These are phyloP conservation scores for Pilobolus umbonatus DNA, from an alignment of 192 early-diverging fungal species.

Conservation along the genomic window DNA sequence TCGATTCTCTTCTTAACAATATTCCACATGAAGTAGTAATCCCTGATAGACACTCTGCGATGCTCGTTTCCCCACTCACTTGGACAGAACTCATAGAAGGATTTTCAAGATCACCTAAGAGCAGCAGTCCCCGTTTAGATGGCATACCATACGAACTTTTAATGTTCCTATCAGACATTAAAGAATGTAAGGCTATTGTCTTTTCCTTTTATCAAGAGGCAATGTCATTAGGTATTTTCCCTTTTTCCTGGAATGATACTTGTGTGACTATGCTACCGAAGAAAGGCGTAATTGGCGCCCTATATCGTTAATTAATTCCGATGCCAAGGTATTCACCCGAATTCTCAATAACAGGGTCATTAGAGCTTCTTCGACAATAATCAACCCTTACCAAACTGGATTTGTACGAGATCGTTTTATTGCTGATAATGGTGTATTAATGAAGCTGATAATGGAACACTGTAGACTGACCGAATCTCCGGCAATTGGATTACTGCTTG, in stretches of 20 bases:
- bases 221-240: not conserved
- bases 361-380: not conserved
- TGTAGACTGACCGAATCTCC: not conserved
- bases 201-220: not conserved
- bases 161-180: not conserved
- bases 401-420: slow-evolving; percentile 5
- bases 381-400: slow-evolving; percentile 19
- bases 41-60: no score
- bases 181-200: not conserved
- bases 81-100: no score
- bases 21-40: not conserved
- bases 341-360: slow-evolving; percentile 5
- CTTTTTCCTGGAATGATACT: not conserved
- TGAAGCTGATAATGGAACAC: not conserved
- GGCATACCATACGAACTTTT: slow-evolving; percentile 9
- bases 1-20: not conserved
- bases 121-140: slow-evolving; percentile 13
- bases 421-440: slow-evolving; percentile 8
- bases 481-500: not conserved
- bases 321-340: slow-evolving; percentile 22
- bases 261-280: slow-evolving; percentile 14
- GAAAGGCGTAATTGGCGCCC: slow-evolving; percentile 30
- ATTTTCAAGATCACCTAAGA: not conserved
- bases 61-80: no score
- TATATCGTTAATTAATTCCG: slow-evolving; percentile 13